Percentiles rank a stretch among this genome's conserved stretches.
phyloP scores from a whole-genome alignment of 345 rosid species.

The Eucalyptus polybractea region DNA sequence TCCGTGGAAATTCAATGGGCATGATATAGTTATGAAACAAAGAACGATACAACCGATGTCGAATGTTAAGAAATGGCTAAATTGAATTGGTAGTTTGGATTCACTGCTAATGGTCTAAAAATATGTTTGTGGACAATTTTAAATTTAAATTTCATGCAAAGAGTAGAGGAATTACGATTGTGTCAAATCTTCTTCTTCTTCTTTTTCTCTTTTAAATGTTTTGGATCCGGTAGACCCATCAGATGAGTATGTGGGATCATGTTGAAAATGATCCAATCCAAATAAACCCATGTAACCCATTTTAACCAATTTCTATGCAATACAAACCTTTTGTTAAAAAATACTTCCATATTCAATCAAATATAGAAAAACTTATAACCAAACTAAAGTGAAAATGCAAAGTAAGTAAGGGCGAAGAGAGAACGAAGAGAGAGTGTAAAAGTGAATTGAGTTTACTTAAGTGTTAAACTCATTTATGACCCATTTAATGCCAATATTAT shows the following conservation, averaged over 20 bases:
- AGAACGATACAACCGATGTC: rapidly evolving
- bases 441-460: rapidly evolving
- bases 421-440: rapidly evolving
- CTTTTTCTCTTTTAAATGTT: background rate
- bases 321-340: background rate
- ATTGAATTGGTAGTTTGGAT: background rate
- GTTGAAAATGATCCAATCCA: background rate
- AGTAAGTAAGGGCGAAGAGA: background rate
- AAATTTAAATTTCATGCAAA: background rate
- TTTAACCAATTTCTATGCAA: too few relatives aligned
- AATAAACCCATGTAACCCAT: background rate
- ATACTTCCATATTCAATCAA: too few relatives aligned
- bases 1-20: rapidly evolving
- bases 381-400: too few relatives aligned
- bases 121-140: background rate
- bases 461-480: background rate
- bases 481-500: background rate
- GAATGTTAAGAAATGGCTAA: background rate
- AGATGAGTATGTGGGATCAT: background rate
- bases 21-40: background rate
- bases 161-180: background rate
- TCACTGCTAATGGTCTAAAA: background rate
- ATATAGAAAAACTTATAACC: background rate
- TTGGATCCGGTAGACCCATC: background rate
- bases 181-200: rapidly evolving